phyloP scores from a whole-genome alignment of 2,329 filamentous ascomycete genomes.

The Xylaria hypoxylon region DNA sequence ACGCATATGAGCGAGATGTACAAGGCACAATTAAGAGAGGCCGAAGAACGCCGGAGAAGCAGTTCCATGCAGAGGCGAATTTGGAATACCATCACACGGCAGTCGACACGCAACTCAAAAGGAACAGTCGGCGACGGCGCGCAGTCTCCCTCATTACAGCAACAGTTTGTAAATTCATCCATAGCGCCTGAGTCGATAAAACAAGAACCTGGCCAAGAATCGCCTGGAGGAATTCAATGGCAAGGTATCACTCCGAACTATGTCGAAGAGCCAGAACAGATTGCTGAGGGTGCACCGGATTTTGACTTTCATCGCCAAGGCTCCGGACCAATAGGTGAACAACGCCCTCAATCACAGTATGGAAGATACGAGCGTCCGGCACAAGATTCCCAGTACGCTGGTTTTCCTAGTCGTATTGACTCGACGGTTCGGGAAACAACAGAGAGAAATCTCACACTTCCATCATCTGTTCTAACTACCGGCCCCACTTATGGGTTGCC shows the following conservation, averaged over 20 bases:
- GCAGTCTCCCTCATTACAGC: conserved; percentile 41
- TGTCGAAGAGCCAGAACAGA: conserved; percentile 48
- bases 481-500: conserved; percentile 49
- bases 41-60: conserved; percentile 48
- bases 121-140: conserved; percentile 36
- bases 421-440: conserved; percentile 47
- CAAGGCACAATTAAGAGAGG: conserved; percentile 47
- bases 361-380: conserved; percentile 34
- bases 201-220: conserved; percentile 40
- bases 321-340: conserved; percentile 28
- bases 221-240: conserved; percentile 26
- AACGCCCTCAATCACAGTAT: conserved; percentile 36
- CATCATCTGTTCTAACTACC: conserved; percentile 46
- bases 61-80: conserved; percentile 48
- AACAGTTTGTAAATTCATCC: conserved; percentile 41
- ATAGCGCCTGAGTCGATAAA: conserved; percentile 40
- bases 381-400: conserved; percentile 43
- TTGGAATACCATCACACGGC: conserved; percentile 47
- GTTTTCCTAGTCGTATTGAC: conserved; percentile 42
- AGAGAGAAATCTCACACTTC: conserved; percentile 47
- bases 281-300: conserved; percentile 36
- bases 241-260: conserved; percentile 35
- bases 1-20: conserved; percentile 51
- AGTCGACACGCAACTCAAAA: conserved; percentile 47
- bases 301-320: conserved; percentile 23